phyloP scores from a whole-genome alignment of 208 protist species.

The Wallacemonas sp. region DNA sequence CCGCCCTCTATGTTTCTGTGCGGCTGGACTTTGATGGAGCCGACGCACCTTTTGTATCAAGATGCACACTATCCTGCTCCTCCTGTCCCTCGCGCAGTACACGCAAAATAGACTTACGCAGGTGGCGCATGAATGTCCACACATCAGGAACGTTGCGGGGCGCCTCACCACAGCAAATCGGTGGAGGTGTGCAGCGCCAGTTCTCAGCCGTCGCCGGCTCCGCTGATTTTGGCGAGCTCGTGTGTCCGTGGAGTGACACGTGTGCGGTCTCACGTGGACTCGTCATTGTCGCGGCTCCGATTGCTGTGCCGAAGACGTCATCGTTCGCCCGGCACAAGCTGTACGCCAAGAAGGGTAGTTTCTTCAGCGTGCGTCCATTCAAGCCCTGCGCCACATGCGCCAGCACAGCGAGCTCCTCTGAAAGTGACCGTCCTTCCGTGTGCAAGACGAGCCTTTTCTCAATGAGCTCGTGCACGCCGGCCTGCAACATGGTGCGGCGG shows the following conservation, averaged over 20 bases:
- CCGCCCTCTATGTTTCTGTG: not conserved
- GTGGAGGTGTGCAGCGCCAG: no score
- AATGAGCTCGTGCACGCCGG: slow-evolving; percentile 82
- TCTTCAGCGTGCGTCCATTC: slow-evolving; percentile 91
- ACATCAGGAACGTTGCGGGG: not conserved
- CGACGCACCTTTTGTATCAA: not conserved
- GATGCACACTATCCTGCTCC: not conserved
- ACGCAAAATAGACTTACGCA: slow-evolving; percentile 13
- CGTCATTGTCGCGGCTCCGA: not conserved
- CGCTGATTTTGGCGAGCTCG: no score
- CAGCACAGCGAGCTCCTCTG: slow-evolving; percentile 29
- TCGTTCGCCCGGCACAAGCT: slow-evolving; percentile 15
- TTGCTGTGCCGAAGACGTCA: not conserved
- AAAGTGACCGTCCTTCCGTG: no score
- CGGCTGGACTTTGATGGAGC: not conserved
- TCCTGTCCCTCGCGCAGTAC: not conserved
- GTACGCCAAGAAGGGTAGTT: slow-evolving; percentile 91
- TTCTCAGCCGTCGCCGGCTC: no score
- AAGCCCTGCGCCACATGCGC: slow-evolving; percentile 60
- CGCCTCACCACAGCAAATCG: no score
- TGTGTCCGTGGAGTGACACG: no score
- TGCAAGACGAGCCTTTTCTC: slow-evolving; percentile 21
- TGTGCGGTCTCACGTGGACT: not conserved
- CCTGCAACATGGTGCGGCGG: slow-evolving; percentile 68
- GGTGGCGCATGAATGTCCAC: slow-evolving; percentile 6